phyloP scores from a whole-genome alignment of 768 basidiomycete species.

The Leccinum fibrillosum region DNA sequence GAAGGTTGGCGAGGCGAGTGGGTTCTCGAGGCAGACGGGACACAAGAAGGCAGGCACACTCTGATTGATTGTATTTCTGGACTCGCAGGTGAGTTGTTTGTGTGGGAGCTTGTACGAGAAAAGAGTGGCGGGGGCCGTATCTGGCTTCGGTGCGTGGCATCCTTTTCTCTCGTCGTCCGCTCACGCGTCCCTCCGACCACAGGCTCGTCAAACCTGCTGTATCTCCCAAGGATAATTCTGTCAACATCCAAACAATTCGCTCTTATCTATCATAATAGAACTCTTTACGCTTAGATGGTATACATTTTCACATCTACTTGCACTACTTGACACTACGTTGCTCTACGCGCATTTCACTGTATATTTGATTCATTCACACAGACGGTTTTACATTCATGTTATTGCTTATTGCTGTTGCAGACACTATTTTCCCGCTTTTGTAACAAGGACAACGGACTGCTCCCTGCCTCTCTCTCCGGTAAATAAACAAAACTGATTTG shows the following conservation, averaged over 20 bases:
- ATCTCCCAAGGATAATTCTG: slow-evolving; percentile 21
- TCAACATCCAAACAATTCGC: slow-evolving; percentile 19
- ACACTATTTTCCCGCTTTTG: slow-evolving; percentile 3
- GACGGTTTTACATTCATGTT: slow-evolving; percentile 5
- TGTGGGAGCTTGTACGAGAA: slow-evolving; percentile 61
- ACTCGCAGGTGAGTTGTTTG: slow-evolving; percentile 32
- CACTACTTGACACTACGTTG: slow-evolving; percentile 1
- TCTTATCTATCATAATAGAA: slow-evolving; percentile 22
- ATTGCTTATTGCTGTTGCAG: slow-evolving; percentile 16
- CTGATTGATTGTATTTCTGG: slow-evolving; percentile 52
- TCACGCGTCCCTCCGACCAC: not conserved
- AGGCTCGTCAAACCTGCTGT: slow-evolving; percentile 24
- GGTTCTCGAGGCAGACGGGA: slow-evolving; percentile 79
- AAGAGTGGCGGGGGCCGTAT: slow-evolving; percentile 56
- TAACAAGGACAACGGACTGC: not conserved
- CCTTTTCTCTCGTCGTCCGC: not conserved
- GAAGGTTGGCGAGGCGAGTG: slow-evolving; percentile 77
- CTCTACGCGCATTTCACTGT: slow-evolving; percentile 16
- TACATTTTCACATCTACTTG: slow-evolving; percentile 4
- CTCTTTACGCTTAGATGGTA: slow-evolving; percentile 16
- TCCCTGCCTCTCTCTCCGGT: not conserved
- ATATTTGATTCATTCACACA: not conserved
- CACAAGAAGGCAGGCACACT: slow-evolving; percentile 56
- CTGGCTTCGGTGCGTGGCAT: slow-evolving; percentile 57
- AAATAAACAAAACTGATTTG: not conserved